Evolutionary conservation across 2,329 filamentous ascomycete genomes (phyloP), one percentile per base, ranked within the genome.

Genomic region (Sclerotinia minor): DNA sequence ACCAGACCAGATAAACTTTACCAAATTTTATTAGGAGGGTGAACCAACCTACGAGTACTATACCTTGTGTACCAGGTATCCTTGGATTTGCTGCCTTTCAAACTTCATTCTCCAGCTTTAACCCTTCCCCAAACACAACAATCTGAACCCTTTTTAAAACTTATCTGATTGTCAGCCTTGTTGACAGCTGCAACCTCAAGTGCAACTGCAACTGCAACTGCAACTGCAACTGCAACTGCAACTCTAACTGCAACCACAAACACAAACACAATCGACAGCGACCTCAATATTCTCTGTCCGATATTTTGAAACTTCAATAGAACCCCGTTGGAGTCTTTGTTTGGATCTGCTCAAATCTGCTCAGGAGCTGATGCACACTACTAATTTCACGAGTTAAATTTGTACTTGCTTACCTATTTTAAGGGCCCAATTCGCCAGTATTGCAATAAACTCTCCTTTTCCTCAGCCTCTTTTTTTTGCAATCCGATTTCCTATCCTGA

Each of bases 81-180:
- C 58, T 61, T n/a, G 45, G 21, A 50, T 50, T 61, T 61, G 59
- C 59, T 44, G 38, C 24, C 38, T 63, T 41, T 63, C n/a, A 50
- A 49, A 38, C 29, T 47, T 60, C 44, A 47, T 26, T 41, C 57
- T 47, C 57, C 57, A 59, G 57, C 57, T 60, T 47, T 24, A 35
- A 35, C 6, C 15, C 49, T 21, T 21, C 58, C 57, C 57, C 17
- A 45, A 45, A 47, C 41, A 60, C 47, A 45, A 45, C 57, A 59
- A 29, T 13, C 24, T 47, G 57, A 60, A 60, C 57, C 44, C 57
- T 47, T 44, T 44, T 47, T 5, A 47, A 35, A 49, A 61, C 58
- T 24, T 63, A 38, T 52, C 59, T 26, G 45, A 50, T 63, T 41
- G 59, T 63, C 59, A 52, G 59, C 59, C 59, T 63, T 50, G 38